Base-by-base conservation (phyloP, 371 early-diverging fungal genomes). In the Paraphysoderma sedebokerense region DNA sequence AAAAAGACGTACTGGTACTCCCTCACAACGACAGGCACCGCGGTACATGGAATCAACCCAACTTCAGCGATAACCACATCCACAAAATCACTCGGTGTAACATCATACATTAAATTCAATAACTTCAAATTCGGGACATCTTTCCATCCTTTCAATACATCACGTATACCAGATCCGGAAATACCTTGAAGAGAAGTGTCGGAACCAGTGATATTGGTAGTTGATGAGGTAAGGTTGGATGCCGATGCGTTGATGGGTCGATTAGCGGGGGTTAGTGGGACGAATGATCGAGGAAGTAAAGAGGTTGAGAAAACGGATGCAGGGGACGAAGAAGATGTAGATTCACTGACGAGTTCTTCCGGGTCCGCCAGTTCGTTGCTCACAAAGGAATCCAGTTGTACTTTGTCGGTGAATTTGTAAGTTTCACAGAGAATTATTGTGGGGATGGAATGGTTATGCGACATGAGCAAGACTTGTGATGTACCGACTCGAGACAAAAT, bases 351-450 rank as follows among this genome's bases (percentile, higher is more conserved):
- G 20, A 86, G 59, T 49, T 82, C 85, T 51, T 85, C 82, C 7
- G 85, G 82, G 56, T 85, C 76, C 19, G 82, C 92, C 46, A 95
- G 69, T 61, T 96, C 98, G 61, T 98, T 96, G 79, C 76, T 76
- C 2, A 92, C 93, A 57, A 92, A 81, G 3, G 92, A 85, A 62
- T 96, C 98, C 22, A 98, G 70, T 57, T 91, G 85, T 19, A 87
- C 83, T 12, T 79, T 72, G 38, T 92, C 89, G 45, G 81, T 79
- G 55, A 96, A 96, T 68, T 98, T 98, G 69, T 91, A 92, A 1
- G 85, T 86, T 62, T 93, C 97, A 61, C 95, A 91, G 50, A 82
- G 75, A 9, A 90, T 90, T 67, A 98, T 87, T 17, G 95, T 91
- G 2, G 97, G 97, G 22, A 95, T 76, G 55, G 85, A 79, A 49